Percentiles rank a stretch among this genome's conserved stretches.
Conservation (phyloP, 306 rosid genomes). For the Cicer bijugum region DNA sequence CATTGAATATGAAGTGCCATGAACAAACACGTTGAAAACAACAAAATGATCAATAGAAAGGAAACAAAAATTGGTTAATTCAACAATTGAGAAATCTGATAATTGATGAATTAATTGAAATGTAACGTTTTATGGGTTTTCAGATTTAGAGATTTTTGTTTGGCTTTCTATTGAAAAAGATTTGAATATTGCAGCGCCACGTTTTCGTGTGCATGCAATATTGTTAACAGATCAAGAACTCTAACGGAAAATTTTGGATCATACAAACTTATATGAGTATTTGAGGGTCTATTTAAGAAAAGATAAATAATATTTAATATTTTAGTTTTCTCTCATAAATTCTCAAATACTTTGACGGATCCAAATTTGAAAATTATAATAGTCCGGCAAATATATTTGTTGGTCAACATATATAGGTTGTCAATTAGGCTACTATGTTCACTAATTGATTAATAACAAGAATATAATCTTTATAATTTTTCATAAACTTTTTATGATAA, state of each 20-base stretch:
- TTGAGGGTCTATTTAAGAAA: no score
- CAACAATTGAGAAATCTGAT: conserved; percentile 16
- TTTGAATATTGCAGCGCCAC: conserved; percentile 1
- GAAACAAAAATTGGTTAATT: conserved; percentile 17
- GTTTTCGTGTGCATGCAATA: conserved; percentile 25
- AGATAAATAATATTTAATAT: no score
- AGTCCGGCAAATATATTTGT: no score
- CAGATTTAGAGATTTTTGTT: conserved; percentile 8
- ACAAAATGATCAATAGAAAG: not conserved
- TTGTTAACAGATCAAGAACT: conserved; percentile 27
- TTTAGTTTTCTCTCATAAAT: no score
- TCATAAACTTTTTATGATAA: no score
- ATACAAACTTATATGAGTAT: not conserved
- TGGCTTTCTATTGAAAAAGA: conserved; percentile 12
- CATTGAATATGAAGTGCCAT: conserved; percentile 36
- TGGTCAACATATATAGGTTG: no score
- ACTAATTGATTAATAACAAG: no score
- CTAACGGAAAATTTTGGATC: conserved; percentile 31
- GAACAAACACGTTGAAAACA: conserved; percentile 19
- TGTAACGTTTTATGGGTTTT: not conserved
- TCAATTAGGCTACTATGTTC: no score
- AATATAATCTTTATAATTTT: no score
- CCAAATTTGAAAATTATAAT: no score
- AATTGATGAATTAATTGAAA: not conserved
- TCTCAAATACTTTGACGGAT: no score